phyloP scores from a whole-genome alignment of 441 rosid species.

The Geranium incanum region DNA sequence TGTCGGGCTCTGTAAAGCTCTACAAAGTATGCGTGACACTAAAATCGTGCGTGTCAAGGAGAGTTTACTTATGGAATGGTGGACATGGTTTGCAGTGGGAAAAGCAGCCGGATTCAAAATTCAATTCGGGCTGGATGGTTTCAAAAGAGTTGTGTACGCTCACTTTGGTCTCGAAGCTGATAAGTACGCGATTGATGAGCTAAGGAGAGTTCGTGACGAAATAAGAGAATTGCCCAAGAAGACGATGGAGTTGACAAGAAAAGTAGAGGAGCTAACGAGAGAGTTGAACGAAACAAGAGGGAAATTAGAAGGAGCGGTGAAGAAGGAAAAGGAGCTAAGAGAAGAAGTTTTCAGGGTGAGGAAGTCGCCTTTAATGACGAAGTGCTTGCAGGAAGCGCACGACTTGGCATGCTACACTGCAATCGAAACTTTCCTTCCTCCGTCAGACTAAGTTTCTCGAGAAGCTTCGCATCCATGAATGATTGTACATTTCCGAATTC shows the following conservation, averaged over 20 bases:
- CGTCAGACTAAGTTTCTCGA: too few species aligned
- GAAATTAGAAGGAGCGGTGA: not conserved
- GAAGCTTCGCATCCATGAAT: too few species aligned
- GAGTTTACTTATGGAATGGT: not conserved
- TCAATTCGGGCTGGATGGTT: not conserved
- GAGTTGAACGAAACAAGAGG: not conserved
- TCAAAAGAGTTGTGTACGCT: not conserved
- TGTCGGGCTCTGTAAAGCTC: not conserved
- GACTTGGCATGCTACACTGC: not conserved
- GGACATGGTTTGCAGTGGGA: not conserved
- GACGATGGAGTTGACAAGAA: not conserved
- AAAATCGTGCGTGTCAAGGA: not conserved
- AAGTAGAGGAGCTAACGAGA: not conserved
- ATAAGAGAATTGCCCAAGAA: not conserved
- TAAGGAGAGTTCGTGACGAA: not conserved
- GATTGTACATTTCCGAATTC: too few species aligned
- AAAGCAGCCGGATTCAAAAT: not conserved
- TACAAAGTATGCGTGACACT: not conserved
- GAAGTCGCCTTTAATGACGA: not conserved
- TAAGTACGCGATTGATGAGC: not conserved
- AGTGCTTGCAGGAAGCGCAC: not conserved
- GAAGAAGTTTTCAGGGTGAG: not conserved
- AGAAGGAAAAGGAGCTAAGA: not conserved
- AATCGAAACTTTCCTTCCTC: not conserved
- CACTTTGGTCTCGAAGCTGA: slow-evolving; percentile 4